Base-by-base conservation (phyloP, 495 filamentous ascomycete species). In the Penicillium cinerascens region DNA sequence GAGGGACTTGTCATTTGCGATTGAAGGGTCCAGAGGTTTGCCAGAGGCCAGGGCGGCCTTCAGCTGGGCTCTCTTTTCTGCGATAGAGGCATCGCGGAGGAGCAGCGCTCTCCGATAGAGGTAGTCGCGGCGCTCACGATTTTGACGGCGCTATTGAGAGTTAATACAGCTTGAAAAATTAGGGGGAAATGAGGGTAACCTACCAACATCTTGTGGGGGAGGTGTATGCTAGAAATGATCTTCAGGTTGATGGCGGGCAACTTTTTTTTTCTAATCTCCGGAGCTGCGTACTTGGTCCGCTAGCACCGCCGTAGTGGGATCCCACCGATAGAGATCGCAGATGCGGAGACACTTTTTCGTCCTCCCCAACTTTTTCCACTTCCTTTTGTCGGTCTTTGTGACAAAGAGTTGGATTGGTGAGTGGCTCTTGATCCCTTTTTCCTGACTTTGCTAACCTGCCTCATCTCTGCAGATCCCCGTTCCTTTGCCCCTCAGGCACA, bases 31-130 rank as follows among this genome's bases (percentile, higher is more conserved):
- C 37, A 99, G 79, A 7, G 92, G 90, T 69, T 92, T 91, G 58
- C 87, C 87, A 46, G 79, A 82, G 21, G 93, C 93, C 27, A 98
- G 77, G 21, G 91, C 89, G 43, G 86, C 82, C 68, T 91, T 87
- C 20, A 99, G 74, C 67, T 92, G 87, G 23, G 90, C 82, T 61
- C 93, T 80, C 69, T 95, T 96, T 70, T 95, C 88, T 47, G 87
- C 85, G 41, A 95, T 91, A 60, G 96, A 92, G 51, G 93, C 93
- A 76, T 96, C 87, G 53, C 87, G 87, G 42, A 99, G 86, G 17
- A 88, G 82, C 52, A 88, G 69, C 51, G 86, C 86, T 72, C 70
- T 76, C 47, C 93, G 87, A 68, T 97, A 96, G 62, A 99, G 87
- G 71, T 97, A 99, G 63, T 99, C 93, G 41, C 92, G 82, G 59